Percentiles rank a stretch among this genome's conserved stretches.
Conservation (phyloP, 345 rosid genomes). For the Isatis tinctoria region DNA sequence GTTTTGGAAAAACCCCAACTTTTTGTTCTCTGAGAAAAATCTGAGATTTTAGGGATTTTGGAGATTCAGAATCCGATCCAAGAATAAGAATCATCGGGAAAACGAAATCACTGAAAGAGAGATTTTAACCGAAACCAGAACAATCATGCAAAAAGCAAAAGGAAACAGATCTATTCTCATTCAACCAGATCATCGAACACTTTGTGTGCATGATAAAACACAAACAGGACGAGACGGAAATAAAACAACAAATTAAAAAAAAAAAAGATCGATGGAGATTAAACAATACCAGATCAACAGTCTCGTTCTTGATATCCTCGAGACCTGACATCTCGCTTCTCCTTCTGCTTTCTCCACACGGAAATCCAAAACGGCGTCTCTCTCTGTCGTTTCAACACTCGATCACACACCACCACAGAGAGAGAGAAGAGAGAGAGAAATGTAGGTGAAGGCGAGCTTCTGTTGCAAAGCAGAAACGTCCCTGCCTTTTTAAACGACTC, state of each 20-base stretch:
- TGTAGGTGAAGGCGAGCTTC: slow-evolving; percentile 34
- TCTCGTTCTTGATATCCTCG: slow-evolving; percentile 67
- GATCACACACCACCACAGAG: slow-evolving; percentile 10
- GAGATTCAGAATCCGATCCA: slow-evolving; percentile 16
- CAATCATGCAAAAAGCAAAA: slow-evolving; percentile 21
- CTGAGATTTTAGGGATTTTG: not conserved
- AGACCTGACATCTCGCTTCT: slow-evolving; percentile 37
- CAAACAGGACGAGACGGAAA: not conserved
- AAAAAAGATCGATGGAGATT: not conserved
- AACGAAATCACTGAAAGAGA: not conserved
- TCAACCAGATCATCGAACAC: slow-evolving; percentile 35
- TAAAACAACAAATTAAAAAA: not conserved
- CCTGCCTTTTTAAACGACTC: slow-evolving; percentile 2
- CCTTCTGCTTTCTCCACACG: not conserved
- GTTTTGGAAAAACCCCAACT: not conserved
- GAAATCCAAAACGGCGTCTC: slow-evolving; percentile 23
- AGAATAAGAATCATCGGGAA: not conserved
- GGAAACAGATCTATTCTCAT: slow-evolving; percentile 20
- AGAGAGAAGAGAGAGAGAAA: not conserved
- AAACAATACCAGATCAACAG: slow-evolving; percentile 51
- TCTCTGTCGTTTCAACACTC: slow-evolving; percentile 29
- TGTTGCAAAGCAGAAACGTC: slow-evolving; percentile 27
- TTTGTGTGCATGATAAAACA: not conserved
- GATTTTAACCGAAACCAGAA: not conserved
- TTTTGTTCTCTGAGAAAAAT: not conserved